Evolutionary conservation across 2,329 filamentous ascomycete genomes (phyloP).

Genomic region (Diaporthe citri): DNA sequence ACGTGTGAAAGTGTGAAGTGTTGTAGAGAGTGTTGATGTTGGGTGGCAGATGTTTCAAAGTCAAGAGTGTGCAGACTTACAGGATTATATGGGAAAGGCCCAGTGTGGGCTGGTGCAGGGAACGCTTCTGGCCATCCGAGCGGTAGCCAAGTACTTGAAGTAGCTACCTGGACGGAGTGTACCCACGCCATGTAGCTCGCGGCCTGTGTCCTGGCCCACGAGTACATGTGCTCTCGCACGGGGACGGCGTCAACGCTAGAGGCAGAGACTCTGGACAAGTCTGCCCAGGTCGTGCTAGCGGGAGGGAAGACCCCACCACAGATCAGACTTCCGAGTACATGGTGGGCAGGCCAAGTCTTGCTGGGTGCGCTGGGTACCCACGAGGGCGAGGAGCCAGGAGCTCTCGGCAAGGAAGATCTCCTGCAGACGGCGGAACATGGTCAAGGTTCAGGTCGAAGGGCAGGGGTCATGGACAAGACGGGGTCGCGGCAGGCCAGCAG

Average conservation of each 20-base stretch:
- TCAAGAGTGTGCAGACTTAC: slow-evolving; percentile 12
- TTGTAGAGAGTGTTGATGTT: slow-evolving; percentile 12
- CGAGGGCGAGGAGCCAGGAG: slow-evolving; percentile 5
- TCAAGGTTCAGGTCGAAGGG: neutral
- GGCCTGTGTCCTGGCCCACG: neutral
- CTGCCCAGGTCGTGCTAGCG: slow-evolving; percentile 13
- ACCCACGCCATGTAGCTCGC: slow-evolving; percentile 21
- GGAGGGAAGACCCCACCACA: slow-evolving; percentile 8
- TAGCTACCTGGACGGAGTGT: neutral
- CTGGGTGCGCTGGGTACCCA: neutral
- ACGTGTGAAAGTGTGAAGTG: neutral
- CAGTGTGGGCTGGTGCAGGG: slow-evolving; percentile 20
- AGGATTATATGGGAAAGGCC: slow-evolving; percentile 27
- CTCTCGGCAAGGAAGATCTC: slow-evolving; percentile 23
- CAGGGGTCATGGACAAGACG: slow-evolving; percentile 21
- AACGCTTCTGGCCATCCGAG: slow-evolving; percentile 10
- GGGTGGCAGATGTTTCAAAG: slow-evolving; percentile 28
- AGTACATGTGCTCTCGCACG: slow-evolving; percentile 20
- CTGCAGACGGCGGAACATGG: slow-evolving; percentile 29
- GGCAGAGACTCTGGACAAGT: slow-evolving; percentile 7
- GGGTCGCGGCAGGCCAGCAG: slow-evolving; percentile 16
- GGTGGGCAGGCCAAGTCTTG: neutral
- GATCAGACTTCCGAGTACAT: slow-evolving; percentile 11
- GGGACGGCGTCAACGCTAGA: slow-evolving; percentile 5
- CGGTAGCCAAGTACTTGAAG: neutral